These are phyloP conservation scores for Coemansia sp. DNA, from an alignment of 192 early-diverging fungal genomes.

Conservation along the genomic window DNA sequence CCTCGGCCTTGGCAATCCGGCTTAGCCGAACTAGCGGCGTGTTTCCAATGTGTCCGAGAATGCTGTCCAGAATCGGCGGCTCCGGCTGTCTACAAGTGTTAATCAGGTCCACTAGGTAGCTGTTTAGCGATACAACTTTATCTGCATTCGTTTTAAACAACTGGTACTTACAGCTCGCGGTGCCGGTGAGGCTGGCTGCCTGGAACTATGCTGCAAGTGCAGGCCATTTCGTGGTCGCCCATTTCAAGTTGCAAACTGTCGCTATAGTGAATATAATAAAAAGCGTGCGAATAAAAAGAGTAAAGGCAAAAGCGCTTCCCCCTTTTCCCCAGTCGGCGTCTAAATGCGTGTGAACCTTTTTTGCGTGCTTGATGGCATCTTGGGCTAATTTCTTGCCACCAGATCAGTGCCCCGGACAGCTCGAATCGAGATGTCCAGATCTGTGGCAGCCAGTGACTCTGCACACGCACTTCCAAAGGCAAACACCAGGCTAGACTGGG, in stretches of 20 bases:
- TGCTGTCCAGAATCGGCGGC: constrained; percentile 78
- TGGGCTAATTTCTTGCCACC: not conserved
- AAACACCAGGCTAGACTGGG: constrained; percentile 8
- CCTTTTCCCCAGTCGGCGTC: not conserved
- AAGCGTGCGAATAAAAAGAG: constrained; percentile 1
- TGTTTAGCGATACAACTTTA: not conserved
- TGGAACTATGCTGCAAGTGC: constrained; percentile 48
- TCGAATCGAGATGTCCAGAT: constrained; percentile 15
- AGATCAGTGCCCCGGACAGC: constrained; percentile 5
- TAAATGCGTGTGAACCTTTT: not conserved
- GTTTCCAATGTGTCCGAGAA: constrained; percentile 95
- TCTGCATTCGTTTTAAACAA: not conserved
- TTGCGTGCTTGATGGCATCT: no score
- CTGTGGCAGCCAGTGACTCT: not conserved
- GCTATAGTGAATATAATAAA: not conserved
- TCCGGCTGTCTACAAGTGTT: constrained; percentile 57
- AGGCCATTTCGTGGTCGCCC: constrained; percentile 50
- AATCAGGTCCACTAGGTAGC: not conserved
- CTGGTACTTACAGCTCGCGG: constrained; percentile 47
- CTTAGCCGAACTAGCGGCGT: constrained; percentile 93
- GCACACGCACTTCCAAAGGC: constrained; percentile 27
- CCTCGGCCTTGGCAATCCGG: constrained; percentile 81
- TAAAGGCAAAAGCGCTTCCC: not conserved
- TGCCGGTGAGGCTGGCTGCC: constrained; percentile 46
- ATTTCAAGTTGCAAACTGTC: constrained; percentile 9